Base-by-base conservation (phyloP, 2,329 filamentous ascomycete genomes). In the Colletotrichum viniferum region DNA sequence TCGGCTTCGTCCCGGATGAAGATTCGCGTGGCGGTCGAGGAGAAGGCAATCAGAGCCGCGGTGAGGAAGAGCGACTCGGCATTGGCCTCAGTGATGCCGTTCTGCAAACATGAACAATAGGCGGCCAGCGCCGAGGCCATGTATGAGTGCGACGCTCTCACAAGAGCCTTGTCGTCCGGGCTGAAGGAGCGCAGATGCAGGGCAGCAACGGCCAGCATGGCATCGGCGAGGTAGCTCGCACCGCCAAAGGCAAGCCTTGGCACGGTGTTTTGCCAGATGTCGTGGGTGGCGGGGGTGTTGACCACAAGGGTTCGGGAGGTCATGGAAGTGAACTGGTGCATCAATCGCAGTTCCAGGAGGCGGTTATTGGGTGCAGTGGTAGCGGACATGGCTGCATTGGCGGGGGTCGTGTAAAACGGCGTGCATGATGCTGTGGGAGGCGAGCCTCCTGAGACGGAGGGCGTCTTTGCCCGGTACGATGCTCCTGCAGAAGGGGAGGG, bases 41-140 rank as follows among this genome's bases (percentile, higher is more conserved):
- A 88, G 82, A 95, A 92, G 79, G 94, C 86, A 81, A 95, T 91
- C 78, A 94, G 85, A 4, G 91, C 87, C 2, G 91, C 87, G 0
- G 91, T 93, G 26, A 92, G 83, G 78, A 93, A 93, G 2, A 93
- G 85, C 0, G 91, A 87, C 80, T 93, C 91, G 10, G 92, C 91
- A 73, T 93, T 93, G 36, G 85, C 82, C 36, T 89, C 86, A 34
- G 87, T 89, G 73, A 93, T 90, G 30, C 92, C 92, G 36, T 85
- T 84, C 60, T 88, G 89, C 34, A 93, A 84, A 1, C 88, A 86
- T 4, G 87, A 85, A 75, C 90, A 90, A 79, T 93, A 93, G 73
- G 92, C 88, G 52, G 89, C 88, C 55, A 93, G 84, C 4, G 91
- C 90, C 14, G 91, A 92, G 5, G 91, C 91, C 85, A 92, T 92